Conservation (phyloP, 305 asterid species). For the Fraxinus ornus region DNA sequence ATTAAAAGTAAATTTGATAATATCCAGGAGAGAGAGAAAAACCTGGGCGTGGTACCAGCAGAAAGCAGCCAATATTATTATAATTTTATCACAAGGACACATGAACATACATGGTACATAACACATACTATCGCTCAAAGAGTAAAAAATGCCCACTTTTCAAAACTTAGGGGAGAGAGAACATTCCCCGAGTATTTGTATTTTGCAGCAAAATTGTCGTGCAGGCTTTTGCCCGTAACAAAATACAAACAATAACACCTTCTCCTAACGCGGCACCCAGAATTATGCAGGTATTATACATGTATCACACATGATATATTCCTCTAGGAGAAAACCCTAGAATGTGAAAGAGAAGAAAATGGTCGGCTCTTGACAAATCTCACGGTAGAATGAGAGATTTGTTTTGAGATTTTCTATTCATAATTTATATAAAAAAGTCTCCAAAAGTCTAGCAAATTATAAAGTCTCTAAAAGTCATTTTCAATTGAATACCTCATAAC, state of each 20-base stretch:
- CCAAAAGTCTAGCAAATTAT: no score
- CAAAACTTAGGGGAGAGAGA: not conserved
- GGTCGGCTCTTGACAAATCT: no score
- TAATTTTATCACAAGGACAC: not conserved
- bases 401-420: no score
- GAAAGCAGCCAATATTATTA: not conserved
- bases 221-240: not conserved
- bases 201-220: not conserved
- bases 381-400: no score
- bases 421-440: no score
- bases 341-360: no score
- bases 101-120: not conserved
- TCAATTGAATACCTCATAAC: no score
- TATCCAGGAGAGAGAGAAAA: not conserved
- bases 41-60: not conserved
- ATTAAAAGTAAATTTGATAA: not conserved
- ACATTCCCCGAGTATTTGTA: not conserved
- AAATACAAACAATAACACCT: not conserved
- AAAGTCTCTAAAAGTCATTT: no score
- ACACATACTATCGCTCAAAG: not conserved
- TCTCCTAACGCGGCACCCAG: not conserved
- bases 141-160: no score
- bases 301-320: no score
- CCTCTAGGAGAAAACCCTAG: no score
- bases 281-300: not conserved